A percentile compares a stretch with the other conserved stretches of the same genome.
phyloP scores from a whole-genome alignment of 768 basidiomycete species.

The Hypholoma fasciculare region DNA sequence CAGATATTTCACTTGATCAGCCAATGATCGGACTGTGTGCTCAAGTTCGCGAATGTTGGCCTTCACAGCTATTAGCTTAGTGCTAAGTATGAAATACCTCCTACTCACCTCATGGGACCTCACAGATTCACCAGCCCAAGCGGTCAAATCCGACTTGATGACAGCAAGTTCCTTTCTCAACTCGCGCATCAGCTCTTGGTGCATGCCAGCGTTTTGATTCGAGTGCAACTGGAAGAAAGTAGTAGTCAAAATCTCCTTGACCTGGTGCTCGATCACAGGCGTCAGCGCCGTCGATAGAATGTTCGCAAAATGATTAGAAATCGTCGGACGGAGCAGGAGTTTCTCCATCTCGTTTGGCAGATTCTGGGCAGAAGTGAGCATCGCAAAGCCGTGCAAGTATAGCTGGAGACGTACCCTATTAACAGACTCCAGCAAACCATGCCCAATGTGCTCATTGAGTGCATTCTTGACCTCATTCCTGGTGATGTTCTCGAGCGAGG shows the following conservation, averaged over 20 bases:
- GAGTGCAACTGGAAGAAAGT: constrained; percentile 75
- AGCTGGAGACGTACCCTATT: constrained; percentile 54
- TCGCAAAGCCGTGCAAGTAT: neutral
- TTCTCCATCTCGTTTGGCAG: constrained; percentile 81
- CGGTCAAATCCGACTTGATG: constrained; percentile 77
- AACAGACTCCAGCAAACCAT: constrained; percentile 70
- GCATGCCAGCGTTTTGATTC: constrained; percentile 72
- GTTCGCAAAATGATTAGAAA: constrained; percentile 75
- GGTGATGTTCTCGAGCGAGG: constrained; percentile 80
- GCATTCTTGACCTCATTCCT: constrained; percentile 78
- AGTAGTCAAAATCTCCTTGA: constrained; percentile 77
- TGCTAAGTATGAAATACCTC: neutral
- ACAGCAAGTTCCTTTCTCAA: constrained; percentile 72
- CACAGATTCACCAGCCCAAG: constrained; percentile 80
- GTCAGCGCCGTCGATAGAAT: constrained; percentile 71
- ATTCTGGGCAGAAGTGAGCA: constrained; percentile 43
- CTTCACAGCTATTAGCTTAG: constrained; percentile 31
- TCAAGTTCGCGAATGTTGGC: constrained; percentile 79
- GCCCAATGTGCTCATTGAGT: constrained; percentile 75
- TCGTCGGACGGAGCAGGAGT: constrained; percentile 71
- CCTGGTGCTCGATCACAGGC: constrained; percentile 76
- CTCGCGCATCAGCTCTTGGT: constrained; percentile 78
- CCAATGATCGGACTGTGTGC: constrained; percentile 68
- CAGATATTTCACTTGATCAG: constrained; percentile 83
- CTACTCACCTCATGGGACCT: constrained; percentile 73